Evolutionary conservation across 2,329 filamentous ascomycete species (phyloP), one percentile per base, ranked within the genome.

Genomic region (Truncatella angustata): DNA sequence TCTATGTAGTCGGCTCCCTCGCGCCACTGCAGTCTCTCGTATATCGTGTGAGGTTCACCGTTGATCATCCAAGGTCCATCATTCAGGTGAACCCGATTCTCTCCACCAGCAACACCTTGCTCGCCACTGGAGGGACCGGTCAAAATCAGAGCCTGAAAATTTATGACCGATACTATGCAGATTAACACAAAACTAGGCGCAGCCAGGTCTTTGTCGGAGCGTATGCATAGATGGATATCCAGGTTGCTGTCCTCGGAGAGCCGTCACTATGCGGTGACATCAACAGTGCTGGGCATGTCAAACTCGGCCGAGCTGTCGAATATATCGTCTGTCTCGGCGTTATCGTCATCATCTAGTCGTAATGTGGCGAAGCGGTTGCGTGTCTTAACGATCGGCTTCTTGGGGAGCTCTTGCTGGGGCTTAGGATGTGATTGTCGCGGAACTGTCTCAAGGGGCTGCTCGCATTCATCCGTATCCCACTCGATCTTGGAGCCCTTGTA

Each of bases 391-490:
- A 39, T 39, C 5, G 51, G 24, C 20, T 56, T 46, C 40, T 62
- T 35, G 4, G 55, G 30, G 7, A 49, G 24, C 4, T 30, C 37
- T 42, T 21, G 55, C 21, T 52, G 55, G 3, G 51, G 56, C 49
- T 60, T 58, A 5, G 44, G 26, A 18, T 43, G 23, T 21, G 43
- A 16, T 21, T 26, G 32, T 45, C 59, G 61, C 58, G 70, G 66
- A 32, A 57, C 56, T 48, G 58, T 67, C 37, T 74, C 66, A 44
- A 87, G 66, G 1, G 85, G 77, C 51, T 80, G 77, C 34, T 82
- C 80, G 63, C 90, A 95, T 59, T 92, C 88, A 60, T 95, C 90
- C 0, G 73, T 68, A 55, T 78, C 84, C 78, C 85, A 93, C 12
- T 86, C 82, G 58, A 95, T 87, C 56, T 78, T 85, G 54, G 78